Conservation (phyloP, 306 rosid genomes). For the Astragalus membranaceus region DNA sequence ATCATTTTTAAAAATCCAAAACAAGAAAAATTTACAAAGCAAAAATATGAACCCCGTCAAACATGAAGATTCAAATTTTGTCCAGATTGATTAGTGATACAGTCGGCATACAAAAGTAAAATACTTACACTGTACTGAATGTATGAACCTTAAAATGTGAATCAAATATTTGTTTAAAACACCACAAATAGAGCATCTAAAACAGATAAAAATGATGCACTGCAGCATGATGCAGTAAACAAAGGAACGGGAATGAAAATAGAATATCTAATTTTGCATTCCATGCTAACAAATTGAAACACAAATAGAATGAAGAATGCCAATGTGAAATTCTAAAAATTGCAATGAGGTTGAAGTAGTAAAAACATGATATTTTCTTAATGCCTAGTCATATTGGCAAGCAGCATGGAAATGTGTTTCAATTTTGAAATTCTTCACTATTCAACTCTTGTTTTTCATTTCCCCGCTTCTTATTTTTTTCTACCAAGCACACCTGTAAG, state of each 20-base stretch:
- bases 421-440: not conserved
- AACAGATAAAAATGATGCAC: not conserved
- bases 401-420: not conserved
- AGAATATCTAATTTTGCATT: not conserved
- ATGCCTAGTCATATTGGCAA: not conserved
- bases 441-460: not conserved
- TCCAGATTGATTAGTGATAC: not conserved
- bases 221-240: not conserved
- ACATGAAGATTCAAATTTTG: not conserved
- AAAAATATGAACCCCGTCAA: not conserved
- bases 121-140: not conserved
- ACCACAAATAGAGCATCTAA: not conserved
- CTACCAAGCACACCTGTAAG: not conserved
- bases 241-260: not conserved
- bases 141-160: not conserved
- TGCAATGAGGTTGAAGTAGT: not conserved
- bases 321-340: not conserved
- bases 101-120: not conserved
- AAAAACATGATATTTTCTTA: not conserved
- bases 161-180: constrained; percentile 3
- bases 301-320: not conserved
- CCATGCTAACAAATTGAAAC: not conserved
- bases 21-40: not conserved
- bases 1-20: not conserved
- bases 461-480: not conserved